Evolutionary conservation across 2,329 filamentous ascomycete species (phyloP).

Genomic region (Colletotrichum higginsianum): DNA sequence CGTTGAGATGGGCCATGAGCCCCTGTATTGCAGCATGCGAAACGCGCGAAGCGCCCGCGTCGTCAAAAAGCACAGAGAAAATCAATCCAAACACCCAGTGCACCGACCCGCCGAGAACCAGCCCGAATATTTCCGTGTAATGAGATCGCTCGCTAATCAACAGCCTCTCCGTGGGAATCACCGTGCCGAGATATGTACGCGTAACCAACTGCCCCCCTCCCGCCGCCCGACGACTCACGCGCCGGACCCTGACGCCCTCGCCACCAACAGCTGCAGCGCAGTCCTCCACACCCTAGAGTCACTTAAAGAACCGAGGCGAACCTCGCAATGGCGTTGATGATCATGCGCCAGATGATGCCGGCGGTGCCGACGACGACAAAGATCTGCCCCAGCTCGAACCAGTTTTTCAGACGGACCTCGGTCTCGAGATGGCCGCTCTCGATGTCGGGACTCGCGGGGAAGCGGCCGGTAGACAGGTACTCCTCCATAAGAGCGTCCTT

Average conservation of each 20-base stretch:
- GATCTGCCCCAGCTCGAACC: conserved; percentile 70
- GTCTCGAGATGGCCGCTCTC: conserved; percentile 69
- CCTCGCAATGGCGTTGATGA: conserved; percentile 47
- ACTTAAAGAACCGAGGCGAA: conserved; percentile 6
- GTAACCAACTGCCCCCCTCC: not conserved
- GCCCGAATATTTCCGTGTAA: conserved; percentile 7
- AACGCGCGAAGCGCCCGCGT: not conserved
- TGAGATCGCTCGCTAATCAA: conserved; percentile 37
- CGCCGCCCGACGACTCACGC: not conserved
- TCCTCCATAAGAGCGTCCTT: conserved; percentile 92
- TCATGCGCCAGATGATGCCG: conserved; percentile 59
- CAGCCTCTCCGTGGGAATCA: conserved; percentile 18
- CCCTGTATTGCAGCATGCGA: not conserved
- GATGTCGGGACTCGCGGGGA: conserved; percentile 72
- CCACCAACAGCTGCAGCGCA: no score
- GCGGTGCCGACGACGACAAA: conserved; percentile 65
- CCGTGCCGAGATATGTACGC: conserved; percentile 15
- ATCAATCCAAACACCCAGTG: not conserved
- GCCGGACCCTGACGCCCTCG: not conserved
- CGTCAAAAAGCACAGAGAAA: not conserved
- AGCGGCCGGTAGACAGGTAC: conserved; percentile 82
- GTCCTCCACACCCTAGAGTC: no score
- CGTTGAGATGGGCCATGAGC: not conserved
- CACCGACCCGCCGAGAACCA: not conserved
- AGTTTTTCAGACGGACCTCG: conserved; percentile 67